Conservation (phyloP, 495 filamentous ascomycete genomes). For the Aspergillus leporis region DNA sequence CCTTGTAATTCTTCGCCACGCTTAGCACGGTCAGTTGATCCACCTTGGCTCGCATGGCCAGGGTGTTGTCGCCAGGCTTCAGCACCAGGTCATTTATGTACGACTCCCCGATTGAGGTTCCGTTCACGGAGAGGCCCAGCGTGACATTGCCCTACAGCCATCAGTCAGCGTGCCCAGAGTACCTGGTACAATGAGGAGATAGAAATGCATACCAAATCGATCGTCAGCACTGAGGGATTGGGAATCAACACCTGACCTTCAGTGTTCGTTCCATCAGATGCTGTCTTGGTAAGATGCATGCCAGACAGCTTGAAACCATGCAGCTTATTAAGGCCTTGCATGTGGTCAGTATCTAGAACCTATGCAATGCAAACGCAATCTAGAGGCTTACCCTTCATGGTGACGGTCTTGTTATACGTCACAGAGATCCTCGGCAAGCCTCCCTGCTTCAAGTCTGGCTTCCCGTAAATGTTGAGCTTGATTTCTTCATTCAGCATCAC, state of each 20-base stretch:
- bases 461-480: constrained; percentile 58
- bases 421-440: constrained; percentile 49
- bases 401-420: constrained; percentile 56
- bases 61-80: constrained; percentile 58
- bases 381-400: constrained; percentile 54
- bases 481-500: constrained; percentile 59
- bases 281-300: constrained; percentile 37
- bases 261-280: constrained; percentile 59
- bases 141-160: constrained; percentile 61
- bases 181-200: constrained; percentile 16
- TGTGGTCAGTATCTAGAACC: constrained; percentile 1
- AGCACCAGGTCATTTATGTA: constrained; percentile 59
- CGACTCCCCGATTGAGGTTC: constrained; percentile 52
- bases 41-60: constrained; percentile 55
- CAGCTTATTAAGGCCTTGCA: constrained; percentile 58
- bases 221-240: constrained; percentile 65
- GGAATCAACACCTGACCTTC: constrained; percentile 64
- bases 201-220: constrained; percentile 54
- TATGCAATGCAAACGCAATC: background rate
- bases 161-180: constrained; percentile 10
- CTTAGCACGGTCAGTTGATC: constrained; percentile 49
- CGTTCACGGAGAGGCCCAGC: constrained; percentile 56
- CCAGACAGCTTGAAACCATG: constrained; percentile 58
- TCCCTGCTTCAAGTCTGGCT: constrained; percentile 51
- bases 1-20: constrained; percentile 47